Evolutionary conservation across 2,329 filamentous ascomycete species (phyloP).

Genomic region (Claviceps purpurea): DNA sequence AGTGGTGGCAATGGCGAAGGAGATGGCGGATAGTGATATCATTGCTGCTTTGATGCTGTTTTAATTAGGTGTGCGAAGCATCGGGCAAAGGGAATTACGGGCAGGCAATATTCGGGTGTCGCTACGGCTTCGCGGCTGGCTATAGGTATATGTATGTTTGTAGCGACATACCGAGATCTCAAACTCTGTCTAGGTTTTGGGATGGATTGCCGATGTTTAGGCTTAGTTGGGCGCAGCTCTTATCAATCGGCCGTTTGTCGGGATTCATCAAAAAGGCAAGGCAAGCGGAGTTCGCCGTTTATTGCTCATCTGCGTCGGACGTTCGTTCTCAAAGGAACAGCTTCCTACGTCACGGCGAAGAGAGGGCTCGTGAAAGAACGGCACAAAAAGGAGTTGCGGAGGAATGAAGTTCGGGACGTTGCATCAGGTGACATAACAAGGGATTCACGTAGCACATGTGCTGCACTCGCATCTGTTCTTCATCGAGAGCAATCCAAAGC

Average conservation of each 20-base stretch:
- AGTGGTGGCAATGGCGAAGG: slow-evolving; percentile 1
- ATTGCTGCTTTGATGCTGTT: neutral
- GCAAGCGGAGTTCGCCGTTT: neutral
- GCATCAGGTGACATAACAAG: neutral
- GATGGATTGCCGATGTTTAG: neutral
- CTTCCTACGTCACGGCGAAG: neutral
- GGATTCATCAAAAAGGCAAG: neutral
- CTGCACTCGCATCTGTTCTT: too few species aligned
- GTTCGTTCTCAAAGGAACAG: neutral
- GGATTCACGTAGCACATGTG: too few species aligned
- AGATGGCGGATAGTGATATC: slow-evolving; percentile 2
- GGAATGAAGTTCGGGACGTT: neutral
- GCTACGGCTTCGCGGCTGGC: too few species aligned
- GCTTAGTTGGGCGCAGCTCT: too few species aligned
- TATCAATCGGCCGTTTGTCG: neutral
- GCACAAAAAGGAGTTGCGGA: neutral
- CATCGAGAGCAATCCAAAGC: too few species aligned
- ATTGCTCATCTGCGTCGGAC: neutral
- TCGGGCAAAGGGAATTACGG: too few species aligned
- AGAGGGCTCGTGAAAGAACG: neutral
- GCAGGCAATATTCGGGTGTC: too few species aligned
- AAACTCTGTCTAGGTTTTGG: neutral
- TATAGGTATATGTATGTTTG: too few species aligned
- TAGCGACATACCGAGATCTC: too few species aligned
- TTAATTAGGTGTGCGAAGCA: neutral